Base-by-base conservation (phyloP, 768 basidiomycete genomes). In the Stropharia rugosoannulata region DNA sequence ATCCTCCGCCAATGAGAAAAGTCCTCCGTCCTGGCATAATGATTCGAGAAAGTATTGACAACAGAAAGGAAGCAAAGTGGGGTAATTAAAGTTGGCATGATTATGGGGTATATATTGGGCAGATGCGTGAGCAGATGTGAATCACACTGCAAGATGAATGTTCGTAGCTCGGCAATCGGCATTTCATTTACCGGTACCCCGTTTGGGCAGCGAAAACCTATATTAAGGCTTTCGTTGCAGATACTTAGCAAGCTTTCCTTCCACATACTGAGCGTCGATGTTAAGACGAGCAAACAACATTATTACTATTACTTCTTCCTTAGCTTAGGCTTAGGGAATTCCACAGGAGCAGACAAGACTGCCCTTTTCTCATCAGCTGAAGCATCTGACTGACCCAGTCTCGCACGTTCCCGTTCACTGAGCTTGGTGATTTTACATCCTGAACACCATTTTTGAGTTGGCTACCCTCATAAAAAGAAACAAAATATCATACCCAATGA, bases 351-450 rank as follows among this genome's bases (percentile, higher is more conserved):
- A 41, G 73, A 82, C 52, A 98, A 76, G 0, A 88, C 74, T 0
- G 94, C 95, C 51, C 86, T 80, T 65, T 89, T 90, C 40, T 78
- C 78, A 37, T 81, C 81, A 7, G 79, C 85, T 2, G 81, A 83
- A 32, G 76, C 79, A 44, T 86, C 79, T 0, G 87, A 78, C 16
- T 94, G 71, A 9, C 91, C 89, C 37, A 90, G 75, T 58, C 80
- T 76, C 55, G 85, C 83, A 6, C 93, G 78, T 58, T 95, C 90
- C 13, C 78, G 77, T 7, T 80, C 72, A 2, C 76, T 71, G 19
- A 89, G 70, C 43, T 80, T 75, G 45, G 74, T 74, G 43, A 93
- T 74, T 58, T 84, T 86, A 70, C 94, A 96, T 29, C 95, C 93
- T 84, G 60, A 29, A 46, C 47, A 43, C 19, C 11, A 50, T 22